These are phyloP conservation scores for Cicer pinnatifidum DNA, from an alignment of 306 rosid species.

Conservation along the genomic window DNA sequence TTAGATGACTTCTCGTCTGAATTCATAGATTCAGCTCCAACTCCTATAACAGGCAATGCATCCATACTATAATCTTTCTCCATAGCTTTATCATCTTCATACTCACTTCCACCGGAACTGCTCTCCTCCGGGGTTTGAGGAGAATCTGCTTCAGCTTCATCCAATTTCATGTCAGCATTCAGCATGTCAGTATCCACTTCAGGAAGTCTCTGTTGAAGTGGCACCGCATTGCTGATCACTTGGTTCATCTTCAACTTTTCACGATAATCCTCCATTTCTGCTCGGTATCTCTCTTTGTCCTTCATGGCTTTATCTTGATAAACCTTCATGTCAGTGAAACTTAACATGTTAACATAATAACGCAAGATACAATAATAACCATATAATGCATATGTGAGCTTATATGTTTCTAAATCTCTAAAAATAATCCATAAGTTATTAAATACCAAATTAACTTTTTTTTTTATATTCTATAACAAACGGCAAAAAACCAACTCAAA, in stretches of 20 bases:
- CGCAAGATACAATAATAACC: not conserved
- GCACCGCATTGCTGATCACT: slow-evolving; percentile 72
- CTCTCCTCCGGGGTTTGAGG: slow-evolving; percentile 56
- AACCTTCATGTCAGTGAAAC: slow-evolving; percentile 53
- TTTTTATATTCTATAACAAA: no score
- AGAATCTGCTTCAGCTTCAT: slow-evolving; percentile 56
- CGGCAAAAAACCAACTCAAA: not conserved
- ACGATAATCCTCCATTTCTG: slow-evolving; percentile 83
- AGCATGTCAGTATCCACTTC: slow-evolving; percentile 48
- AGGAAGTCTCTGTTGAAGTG: slow-evolving; percentile 73
- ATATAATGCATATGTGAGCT: not conserved
- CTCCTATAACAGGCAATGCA: slow-evolving; percentile 41
- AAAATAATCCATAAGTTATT: no score
- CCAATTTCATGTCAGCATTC: slow-evolving; percentile 54
- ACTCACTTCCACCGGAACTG: slow-evolving; percentile 60
- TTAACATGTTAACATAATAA: slow-evolving; percentile 2
- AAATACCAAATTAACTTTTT: no score
- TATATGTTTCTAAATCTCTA: no score
- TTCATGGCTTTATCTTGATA: slow-evolving; percentile 86
- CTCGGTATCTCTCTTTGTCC: slow-evolving; percentile 82
- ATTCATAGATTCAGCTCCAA: slow-evolving; percentile 47
- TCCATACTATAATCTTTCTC: slow-evolving; percentile 50
- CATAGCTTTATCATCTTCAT: slow-evolving; percentile 48
- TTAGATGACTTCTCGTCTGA: slow-evolving; percentile 46
- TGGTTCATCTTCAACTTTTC: slow-evolving; percentile 62